phyloP scores from a whole-genome alignment of 176 grass and related monocot species.

The Zoysia japonica region DNA sequence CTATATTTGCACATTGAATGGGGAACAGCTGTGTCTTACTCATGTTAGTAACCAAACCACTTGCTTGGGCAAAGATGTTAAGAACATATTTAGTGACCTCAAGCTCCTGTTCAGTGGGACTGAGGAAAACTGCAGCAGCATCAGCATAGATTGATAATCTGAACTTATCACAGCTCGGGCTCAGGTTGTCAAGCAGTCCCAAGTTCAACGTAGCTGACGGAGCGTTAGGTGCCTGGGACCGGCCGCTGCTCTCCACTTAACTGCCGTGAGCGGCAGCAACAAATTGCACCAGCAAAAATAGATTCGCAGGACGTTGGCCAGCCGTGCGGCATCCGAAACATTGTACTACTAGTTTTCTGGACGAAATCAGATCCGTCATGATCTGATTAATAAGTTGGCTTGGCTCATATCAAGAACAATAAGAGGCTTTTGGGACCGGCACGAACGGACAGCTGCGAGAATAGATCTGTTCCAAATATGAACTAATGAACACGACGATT shows the following conservation, averaged over 20 bases:
- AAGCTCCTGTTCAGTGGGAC: too few relatives aligned
- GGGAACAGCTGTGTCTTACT: too few relatives aligned
- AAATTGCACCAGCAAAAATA: neutral
- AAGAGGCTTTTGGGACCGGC: neutral
- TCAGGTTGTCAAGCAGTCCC: too few relatives aligned
- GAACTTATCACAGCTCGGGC: too few relatives aligned
- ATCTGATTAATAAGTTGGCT: constrained; percentile 21
- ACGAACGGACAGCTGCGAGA: constrained; percentile 1
- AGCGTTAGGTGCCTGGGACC: constrained; percentile 5
- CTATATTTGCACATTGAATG: too few relatives aligned
- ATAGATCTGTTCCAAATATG: constrained; percentile 4
- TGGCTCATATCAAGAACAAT: too few relatives aligned
- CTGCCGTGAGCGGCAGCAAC: neutral
- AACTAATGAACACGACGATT: neutral
- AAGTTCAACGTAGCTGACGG: neutral
- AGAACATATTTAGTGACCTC: too few relatives aligned
- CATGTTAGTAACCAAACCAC: too few relatives aligned
- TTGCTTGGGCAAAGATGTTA: too few relatives aligned
- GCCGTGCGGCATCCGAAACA: neutral
- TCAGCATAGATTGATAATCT: too few relatives aligned
- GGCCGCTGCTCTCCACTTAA: neutral
- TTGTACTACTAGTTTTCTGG: too few relatives aligned
- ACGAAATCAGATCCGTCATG: constrained; percentile 16
- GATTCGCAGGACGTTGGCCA: neutral
- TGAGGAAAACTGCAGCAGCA: too few relatives aligned